Evolutionary conservation across 2,329 filamentous ascomycete species (phyloP), one percentile per base, ranked within the genome.

Genomic region (Rutstroemia sp.): DNA sequence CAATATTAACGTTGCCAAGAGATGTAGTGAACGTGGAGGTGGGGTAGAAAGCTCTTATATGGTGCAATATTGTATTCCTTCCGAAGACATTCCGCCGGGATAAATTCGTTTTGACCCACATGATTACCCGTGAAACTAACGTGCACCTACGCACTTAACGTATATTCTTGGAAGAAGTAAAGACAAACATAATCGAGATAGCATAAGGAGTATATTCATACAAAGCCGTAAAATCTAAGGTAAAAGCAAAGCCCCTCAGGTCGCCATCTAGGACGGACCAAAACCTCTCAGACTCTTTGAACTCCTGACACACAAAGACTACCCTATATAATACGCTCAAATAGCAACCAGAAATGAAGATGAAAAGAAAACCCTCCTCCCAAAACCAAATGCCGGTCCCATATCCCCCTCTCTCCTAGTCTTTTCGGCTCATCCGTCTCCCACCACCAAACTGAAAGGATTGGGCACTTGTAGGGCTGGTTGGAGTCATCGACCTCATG

Each of bases 401-500:
- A 14, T 14, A 45, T 52, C 54, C 10, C 6, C 12, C 19, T n/a
- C 16, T 16, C 25, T 38, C 27, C 25, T 38, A 54, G 34, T 57
- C 55, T 44, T 38, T 48, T 25, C 55, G 41, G 27, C 55, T 57
- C 50, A 48, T 64, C 16, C 52, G 50, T 30, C 64, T 61, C 27
- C 63, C 55, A 44, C 60, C 58, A 17, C 58, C 51, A 53, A 58
- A 61, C n/a, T 60, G 56, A 38, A 57, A 54, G 23, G 55, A 59
- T 49, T 57, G 54, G 16, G 45, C 44, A 45, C 60, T 63, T 3
- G 54, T 59, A 12, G 66, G 66, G 50, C 63, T 67, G 10, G 49
- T 57, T 9, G 64, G 65, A 1, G 54, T 61, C 7, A 21, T 50
- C 3, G 59, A 34, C 39, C 57, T 57, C 9, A 48, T 56, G 37